Conservation (phyloP, 345 rosid genomes). For the Eucalyptus curtisii region DNA sequence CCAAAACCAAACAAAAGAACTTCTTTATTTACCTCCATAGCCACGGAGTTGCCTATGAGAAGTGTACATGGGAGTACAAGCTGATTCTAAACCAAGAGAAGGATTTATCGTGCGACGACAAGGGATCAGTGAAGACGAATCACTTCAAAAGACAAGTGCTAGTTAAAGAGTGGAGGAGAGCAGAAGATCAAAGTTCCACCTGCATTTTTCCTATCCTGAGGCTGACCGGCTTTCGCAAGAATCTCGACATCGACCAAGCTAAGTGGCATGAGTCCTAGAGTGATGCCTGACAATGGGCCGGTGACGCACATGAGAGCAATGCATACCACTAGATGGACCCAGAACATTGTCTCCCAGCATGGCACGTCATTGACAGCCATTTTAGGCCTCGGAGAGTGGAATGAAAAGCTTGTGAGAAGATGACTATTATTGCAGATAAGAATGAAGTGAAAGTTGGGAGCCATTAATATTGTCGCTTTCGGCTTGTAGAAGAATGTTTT, state of each 20-base stretch:
- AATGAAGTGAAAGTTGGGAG: background rate
- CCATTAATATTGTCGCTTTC: background rate
- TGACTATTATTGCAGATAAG: background rate
- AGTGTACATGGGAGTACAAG: slow-evolving; percentile 70
- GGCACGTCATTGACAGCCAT: slow-evolving; percentile 90
- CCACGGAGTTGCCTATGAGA: slow-evolving; percentile 68
- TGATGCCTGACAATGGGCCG: slow-evolving; percentile 73
- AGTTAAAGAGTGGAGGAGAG: background rate
- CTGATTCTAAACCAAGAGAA: slow-evolving; percentile 69
- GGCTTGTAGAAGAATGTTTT: background rate
- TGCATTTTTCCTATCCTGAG: slow-evolving; percentile 58
- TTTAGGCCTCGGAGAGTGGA: background rate
- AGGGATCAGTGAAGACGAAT: background rate
- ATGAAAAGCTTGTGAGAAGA: background rate
- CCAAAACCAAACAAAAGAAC: background rate
- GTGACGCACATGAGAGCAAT: slow-evolving; percentile 47
- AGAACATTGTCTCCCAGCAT: slow-evolving; percentile 75
- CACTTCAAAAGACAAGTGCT: background rate
- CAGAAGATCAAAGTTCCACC: slow-evolving; percentile 1
- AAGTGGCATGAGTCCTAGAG: slow-evolving; percentile 83
- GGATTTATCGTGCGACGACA: slow-evolving; percentile 39
- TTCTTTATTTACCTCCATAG: slow-evolving; percentile 58
- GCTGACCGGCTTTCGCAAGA: slow-evolving; percentile 56
- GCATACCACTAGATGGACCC: slow-evolving; percentile 47
- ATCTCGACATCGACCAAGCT: slow-evolving; percentile 77